Evolutionary conservation across 2,329 filamentous ascomycete species (phyloP).

Genomic region (Pseudogymnoascus sp.): DNA sequence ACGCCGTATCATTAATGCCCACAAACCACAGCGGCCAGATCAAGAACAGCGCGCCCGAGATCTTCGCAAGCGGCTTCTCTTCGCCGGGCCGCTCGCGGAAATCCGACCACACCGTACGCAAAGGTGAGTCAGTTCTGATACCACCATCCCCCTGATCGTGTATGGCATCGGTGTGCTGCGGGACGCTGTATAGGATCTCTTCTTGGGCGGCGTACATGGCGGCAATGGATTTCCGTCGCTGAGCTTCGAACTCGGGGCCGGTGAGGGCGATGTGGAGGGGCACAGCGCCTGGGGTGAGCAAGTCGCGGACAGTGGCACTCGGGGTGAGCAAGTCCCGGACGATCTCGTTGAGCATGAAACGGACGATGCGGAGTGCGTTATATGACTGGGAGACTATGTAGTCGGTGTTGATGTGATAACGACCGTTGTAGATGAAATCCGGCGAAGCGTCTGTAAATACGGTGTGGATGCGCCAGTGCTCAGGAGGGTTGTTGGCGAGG

Average conservation of each 20-base stretch:
- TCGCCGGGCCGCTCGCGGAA: neutral
- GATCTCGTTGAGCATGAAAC: slow-evolving; percentile 20
- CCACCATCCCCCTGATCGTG: neutral
- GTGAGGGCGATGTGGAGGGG: slow-evolving; percentile 16
- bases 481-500: slow-evolving; percentile 12
- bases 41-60: slow-evolving; percentile 21
- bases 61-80: slow-evolving; percentile 3
- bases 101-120: neutral
- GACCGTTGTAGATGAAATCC: slow-evolving; percentile 19
- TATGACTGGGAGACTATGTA: slow-evolving; percentile 22
- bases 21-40: slow-evolving; percentile 26
- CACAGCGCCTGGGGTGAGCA: no score
- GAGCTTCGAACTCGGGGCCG: slow-evolving; percentile 16
- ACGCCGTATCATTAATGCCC: slow-evolving; percentile 16
- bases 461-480: slow-evolving; percentile 19
- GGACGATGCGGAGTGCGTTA: slow-evolving; percentile 19
- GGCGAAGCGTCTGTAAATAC: slow-evolving; percentile 19
- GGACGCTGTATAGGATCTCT: slow-evolving; percentile 21
- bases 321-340: slow-evolving; percentile 15
- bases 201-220: slow-evolving; percentile 14
- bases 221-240: slow-evolving; percentile 21
- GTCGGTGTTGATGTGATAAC: slow-evolving; percentile 23
- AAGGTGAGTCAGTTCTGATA: neutral
- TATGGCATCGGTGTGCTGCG: slow-evolving; percentile 16
- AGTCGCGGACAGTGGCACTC: neutral